Conservation (phyloP, 768 basidiomycete species). For the Pleurotus salmoneostramineus region DNA sequence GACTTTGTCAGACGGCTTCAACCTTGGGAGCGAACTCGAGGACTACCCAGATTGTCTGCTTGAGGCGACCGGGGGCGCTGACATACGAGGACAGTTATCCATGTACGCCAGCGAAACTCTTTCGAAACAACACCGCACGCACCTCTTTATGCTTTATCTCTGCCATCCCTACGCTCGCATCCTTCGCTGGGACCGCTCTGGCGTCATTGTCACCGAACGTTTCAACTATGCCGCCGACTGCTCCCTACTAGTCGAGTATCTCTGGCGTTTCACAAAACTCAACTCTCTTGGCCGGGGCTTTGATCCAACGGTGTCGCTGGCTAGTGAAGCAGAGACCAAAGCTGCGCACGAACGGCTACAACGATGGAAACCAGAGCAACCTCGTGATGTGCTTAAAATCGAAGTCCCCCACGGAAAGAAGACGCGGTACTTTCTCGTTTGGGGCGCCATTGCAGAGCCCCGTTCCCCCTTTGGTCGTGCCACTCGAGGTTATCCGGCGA, state of each 20-base stretch:
- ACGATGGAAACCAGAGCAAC: background rate
- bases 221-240: conserved; percentile 18
- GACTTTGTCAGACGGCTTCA: background rate
- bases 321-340: background rate
- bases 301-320: background rate
- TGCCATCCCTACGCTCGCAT: conserved; percentile 20
- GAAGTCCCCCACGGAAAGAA: background rate
- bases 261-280: background rate
- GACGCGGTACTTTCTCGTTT: background rate
- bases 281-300: background rate
- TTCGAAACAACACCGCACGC: conserved; percentile 22
- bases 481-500: conserved; percentile 15
- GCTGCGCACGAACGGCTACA: background rate
- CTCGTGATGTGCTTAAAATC: background rate
- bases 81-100: conserved; percentile 19
- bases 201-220: conserved; percentile 20
- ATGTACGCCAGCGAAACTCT: conserved; percentile 15
- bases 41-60: no score
- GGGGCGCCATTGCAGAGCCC: background rate
- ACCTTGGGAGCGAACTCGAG: background rate
- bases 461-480: conserved; percentile 12
- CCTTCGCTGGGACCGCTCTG: conserved; percentile 28
- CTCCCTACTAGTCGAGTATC: background rate
- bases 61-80: no score
- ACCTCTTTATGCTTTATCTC: conserved; percentile 22